Evolutionary conservation across 2,329 filamentous ascomycete genomes (phyloP).

Genomic region (Cladobotryum protrusum): DNA sequence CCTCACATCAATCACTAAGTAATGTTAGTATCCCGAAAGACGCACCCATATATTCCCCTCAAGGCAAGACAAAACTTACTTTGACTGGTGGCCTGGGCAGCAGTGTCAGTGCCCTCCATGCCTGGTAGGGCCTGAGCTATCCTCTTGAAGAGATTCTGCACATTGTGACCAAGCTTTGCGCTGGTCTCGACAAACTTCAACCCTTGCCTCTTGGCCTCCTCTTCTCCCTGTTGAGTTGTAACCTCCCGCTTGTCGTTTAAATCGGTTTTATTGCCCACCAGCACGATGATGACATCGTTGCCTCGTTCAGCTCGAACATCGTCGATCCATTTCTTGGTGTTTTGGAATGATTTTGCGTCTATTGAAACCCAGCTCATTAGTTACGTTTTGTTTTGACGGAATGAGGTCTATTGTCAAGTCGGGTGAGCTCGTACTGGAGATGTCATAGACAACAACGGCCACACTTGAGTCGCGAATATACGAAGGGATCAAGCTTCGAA

Average conservation of each 20-base stretch:
- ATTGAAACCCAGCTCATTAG: constrained; percentile 16
- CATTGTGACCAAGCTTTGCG: constrained; percentile 95
- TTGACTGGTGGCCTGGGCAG: constrained; percentile 65
- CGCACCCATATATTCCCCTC: neutral
- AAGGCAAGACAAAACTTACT: constrained; percentile 50
- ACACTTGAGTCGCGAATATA: constrained; percentile 98
- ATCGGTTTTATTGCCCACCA: constrained; percentile 99
- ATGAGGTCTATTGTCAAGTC: constrained; percentile 7
- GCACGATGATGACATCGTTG: constrained; percentile 97
- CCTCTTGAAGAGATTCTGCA: constrained; percentile 93
- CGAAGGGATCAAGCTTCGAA: constrained; percentile 92
- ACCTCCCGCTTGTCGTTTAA: constrained; percentile 97
- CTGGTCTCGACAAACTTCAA: constrained; percentile 99
- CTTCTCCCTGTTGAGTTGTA: constrained; percentile 91
- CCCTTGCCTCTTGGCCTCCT: constrained; percentile 96
- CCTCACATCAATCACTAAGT: constrained; percentile 84
- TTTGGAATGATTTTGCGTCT: constrained; percentile 95
- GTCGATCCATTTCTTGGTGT: constrained; percentile 99
- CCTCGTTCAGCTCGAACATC: constrained; percentile 94
- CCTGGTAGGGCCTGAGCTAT: constrained; percentile 97
- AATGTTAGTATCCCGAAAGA: constrained; percentile 3
- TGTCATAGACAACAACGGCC: constrained; percentile 97
- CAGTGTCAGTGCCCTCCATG: constrained; percentile 87
- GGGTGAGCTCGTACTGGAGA: constrained; percentile 59
- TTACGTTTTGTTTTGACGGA: constrained; percentile 9